A percentile compares a stretch with the other conserved stretches of the same genome.
Evolutionary conservation across 208 protist species (phyloP).

Genomic region (Leishmania tropica): DNA sequence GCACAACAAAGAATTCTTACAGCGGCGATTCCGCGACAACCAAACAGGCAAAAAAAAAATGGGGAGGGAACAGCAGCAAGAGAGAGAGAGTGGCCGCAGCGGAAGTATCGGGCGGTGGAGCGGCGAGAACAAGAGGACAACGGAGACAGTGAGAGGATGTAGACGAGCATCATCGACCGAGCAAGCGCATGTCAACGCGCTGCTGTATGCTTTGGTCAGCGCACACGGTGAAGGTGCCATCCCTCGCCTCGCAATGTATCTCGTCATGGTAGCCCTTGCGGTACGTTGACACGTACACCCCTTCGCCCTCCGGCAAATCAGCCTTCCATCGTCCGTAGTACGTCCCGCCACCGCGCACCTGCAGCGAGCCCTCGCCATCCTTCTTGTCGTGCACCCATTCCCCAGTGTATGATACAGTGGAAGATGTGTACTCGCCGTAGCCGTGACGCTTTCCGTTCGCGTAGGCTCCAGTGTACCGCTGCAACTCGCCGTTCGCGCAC

Average conservation of each 20-base stretch:
- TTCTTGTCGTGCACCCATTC: conserved; percentile 75
- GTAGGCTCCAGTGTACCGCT: conserved; percentile 71
- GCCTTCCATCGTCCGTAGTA: conserved; percentile 60
- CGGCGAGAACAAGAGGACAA: background rate
- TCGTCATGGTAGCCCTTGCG: conserved; percentile 11
- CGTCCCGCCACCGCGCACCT: conserved; percentile 29
- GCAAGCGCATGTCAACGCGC: conserved; percentile 24
- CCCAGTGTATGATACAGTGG: conserved; percentile 68
- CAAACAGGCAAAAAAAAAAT: no score
- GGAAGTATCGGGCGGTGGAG: background rate
- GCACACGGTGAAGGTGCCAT: conserved; percentile 25
- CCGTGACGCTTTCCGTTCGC: conserved; percentile 66
- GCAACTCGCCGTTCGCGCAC: conserved; percentile 18
- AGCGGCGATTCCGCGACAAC: background rate
- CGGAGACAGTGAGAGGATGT: background rate
- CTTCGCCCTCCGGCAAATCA: conserved; percentile 66
- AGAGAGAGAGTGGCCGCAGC: background rate
- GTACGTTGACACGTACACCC: conserved; percentile 26
- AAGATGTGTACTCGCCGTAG: conserved; percentile 56
- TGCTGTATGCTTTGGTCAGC: conserved; percentile 15
- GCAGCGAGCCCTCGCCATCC: conserved; percentile 67
- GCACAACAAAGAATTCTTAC: background rate
- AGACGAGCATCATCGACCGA: conserved; percentile 9
- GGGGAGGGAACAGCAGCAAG: background rate
- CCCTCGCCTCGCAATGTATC: conserved; percentile 23